Evolutionary conservation across 2,329 filamentous ascomycete species (phyloP), one percentile per base, ranked within the genome.

Genomic region (Apiospora arundinis): DNA sequence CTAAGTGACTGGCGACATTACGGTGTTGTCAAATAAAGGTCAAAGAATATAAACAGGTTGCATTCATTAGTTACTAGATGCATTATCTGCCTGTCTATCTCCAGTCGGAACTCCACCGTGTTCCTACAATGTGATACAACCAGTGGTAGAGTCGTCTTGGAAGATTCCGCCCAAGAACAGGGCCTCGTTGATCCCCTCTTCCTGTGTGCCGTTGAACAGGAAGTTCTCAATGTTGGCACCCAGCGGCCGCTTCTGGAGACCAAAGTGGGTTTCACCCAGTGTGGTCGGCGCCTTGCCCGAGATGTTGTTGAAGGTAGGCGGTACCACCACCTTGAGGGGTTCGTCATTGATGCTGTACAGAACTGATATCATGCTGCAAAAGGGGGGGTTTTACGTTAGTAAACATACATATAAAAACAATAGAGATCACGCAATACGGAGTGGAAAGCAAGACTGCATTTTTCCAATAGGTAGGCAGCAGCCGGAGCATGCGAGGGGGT

Each of bases 191-290:
- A 69, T 69, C 18, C 68, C 68, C 49, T 65, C 21, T 23, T 69
- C 68, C 40, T 69, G 68, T 32, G n/a, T 44, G 45, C 68, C 68
- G 16, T 65, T 42, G 40, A 69, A 69, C 48, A 69, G 68, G 40
- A 65, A 69, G 18, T 69, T 69, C 32, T 63, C 49, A 23, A 69
- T 40, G 37, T 65, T 69, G 8, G 68, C 68, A 8, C 68, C 68
- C 18, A 42, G 52, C 42, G 68, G 68, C 18, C 68, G 49, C 37
- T 69, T 69, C 49, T 69, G 68, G 9, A 69, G 68, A 32, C 68
- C 68, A 65, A 69, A 69, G 68, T 69, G 68, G 21, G 49, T 69
- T 52, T 69, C 68, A 14, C 68, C 68, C 44, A 69, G 40, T 9
- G 68, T 65, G 18, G 68, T 69, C 12, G 68, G 68, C 18, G 52